A percentile compares a stretch with the other conserved stretches of the same genome.
Conservation (phyloP, 257 asterid genomes). For the Fraxinus anomala region DNA sequence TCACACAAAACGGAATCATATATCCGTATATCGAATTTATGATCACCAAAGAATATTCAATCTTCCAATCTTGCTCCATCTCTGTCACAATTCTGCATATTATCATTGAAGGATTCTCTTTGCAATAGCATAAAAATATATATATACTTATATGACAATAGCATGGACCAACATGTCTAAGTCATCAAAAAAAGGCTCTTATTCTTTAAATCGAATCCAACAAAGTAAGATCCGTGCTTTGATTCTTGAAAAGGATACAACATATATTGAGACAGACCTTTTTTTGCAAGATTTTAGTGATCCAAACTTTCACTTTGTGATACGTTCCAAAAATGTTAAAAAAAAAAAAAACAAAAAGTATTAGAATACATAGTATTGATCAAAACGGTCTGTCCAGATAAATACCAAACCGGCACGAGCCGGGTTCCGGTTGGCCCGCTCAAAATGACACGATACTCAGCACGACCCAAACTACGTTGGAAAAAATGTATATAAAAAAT, state of each 20-base stretch:
- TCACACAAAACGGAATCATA: constrained; percentile 22
- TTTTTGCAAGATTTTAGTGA: constrained; percentile 18
- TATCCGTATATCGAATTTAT: constrained; percentile 27
- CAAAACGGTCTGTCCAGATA: neutral
- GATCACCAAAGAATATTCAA: constrained; percentile 10
- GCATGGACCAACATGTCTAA: constrained; percentile 24
- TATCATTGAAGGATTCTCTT: neutral
- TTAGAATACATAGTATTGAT: neutral
- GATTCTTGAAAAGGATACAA: constrained; percentile 23
- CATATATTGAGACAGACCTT: too few species aligned
- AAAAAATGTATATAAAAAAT: too few species aligned
- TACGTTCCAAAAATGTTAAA: neutral
- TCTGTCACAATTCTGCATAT: neutral
- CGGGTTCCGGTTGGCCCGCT: neutral
- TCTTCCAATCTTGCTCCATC: neutral
- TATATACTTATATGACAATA: neutral
- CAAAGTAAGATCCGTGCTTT: constrained; percentile 7
- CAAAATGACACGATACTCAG: neutral
- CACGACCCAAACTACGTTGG: neutral
- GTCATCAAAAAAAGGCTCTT: neutral
- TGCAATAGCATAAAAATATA: neutral
- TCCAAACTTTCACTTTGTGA: constrained; percentile 17
- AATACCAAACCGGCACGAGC: neutral
- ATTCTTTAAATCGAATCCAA: constrained; percentile 29
- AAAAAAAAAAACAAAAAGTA: too few species aligned